These are phyloP conservation scores for Aspergillus terreus DNA, from an alignment of 2,329 filamentous ascomycete species.

Conservation along the genomic window DNA sequence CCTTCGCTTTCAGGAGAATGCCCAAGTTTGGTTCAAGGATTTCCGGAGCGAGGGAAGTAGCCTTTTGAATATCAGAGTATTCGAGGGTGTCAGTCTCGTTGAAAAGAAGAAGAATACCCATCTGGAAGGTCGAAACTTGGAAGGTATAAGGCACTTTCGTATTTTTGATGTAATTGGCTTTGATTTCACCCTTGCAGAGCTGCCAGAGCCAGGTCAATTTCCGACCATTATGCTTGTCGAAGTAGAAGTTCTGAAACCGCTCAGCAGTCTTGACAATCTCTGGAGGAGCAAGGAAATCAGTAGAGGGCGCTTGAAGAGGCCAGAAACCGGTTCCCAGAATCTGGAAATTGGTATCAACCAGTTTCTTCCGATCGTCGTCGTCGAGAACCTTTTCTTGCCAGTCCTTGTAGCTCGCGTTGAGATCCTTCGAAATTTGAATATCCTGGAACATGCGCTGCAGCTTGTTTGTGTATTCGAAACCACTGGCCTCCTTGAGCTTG, in stretches of 20 bases:
- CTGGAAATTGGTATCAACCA: slow-evolving; percentile 83
- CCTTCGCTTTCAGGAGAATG: slow-evolving; percentile 90
- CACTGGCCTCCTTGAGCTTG: slow-evolving; percentile 97
- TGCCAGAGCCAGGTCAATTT: slow-evolving; percentile 99
- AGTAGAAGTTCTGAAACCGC: slow-evolving; percentile 86
- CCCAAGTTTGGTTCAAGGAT: slow-evolving; percentile 80
- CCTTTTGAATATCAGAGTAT: slow-evolving; percentile 82
- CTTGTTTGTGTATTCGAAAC: slow-evolving; percentile 99
- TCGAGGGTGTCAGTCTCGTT: slow-evolving; percentile 83
- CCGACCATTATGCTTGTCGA: slow-evolving; percentile 91
- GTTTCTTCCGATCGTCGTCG: slow-evolving; percentile 61
- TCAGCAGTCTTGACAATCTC: slow-evolving; percentile 86
- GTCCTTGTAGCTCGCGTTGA: slow-evolving; percentile 84
- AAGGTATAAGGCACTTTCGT: slow-evolving; percentile 92
- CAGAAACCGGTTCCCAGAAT: slow-evolving; percentile 96
- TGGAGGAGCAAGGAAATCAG: slow-evolving; percentile 80
- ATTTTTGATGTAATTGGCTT: slow-evolving; percentile 85
- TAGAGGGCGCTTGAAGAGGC: slow-evolving; percentile 83
- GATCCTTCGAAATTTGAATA: slow-evolving; percentile 97
- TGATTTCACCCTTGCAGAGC: slow-evolving; percentile 94
- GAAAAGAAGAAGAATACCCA: slow-evolving; percentile 92
- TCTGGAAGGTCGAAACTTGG: slow-evolving; percentile 96
- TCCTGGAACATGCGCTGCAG: slow-evolving; percentile 99
- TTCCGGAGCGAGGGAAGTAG: slow-evolving; percentile 75
- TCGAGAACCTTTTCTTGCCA: slow-evolving; percentile 66